Base-by-base conservation (phyloP, 306 rosid genomes). In the Vigna reflexopilosa region DNA sequence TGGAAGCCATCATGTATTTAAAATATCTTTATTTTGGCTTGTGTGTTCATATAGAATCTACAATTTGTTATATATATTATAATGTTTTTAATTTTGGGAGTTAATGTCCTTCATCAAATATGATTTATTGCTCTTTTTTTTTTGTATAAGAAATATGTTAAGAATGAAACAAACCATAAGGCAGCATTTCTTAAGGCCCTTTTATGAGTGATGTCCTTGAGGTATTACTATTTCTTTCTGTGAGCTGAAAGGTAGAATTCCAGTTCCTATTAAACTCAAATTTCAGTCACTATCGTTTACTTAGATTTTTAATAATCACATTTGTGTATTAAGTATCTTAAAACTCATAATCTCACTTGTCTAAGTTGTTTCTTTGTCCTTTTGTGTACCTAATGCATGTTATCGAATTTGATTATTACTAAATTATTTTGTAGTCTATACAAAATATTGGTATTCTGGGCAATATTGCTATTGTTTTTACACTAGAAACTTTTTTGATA, bases 161-260 rank as follows among this genome's bases (percentile, higher is more conserved):
- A 57, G 26, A 72, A 14, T 77, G 73, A 57, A 66, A 70, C 13
- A 65, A 76, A 75, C 52, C 32, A 61, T 47, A n/a, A 40, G 62
- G 42, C 24, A 66, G 30, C 67, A 52, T 70, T 59, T 70, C 57
- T 54, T 17, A 47, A 63, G 51, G 52, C 51, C 42, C 22, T 52
- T 58, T 47, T 15, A 71, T 65, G 20, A 36, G 49, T 73, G 59
- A 74, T 58, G 47, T 40, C 64, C 44, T 67, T 15, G 47, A 52
- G 59, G 69, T 59, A 67, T 58, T 67, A 40, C 44, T 73, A 42
- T 83, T 83, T 83, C 75, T 69, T 72, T 40, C n/a, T 15, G n/a
- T 62, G 83, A 51, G 69, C 28, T 73, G 69, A 73, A 72, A 55
- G 22, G 20, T 9, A 45, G 34, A 42, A 28, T 48, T 42, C 38